Conservation (phyloP, 768 basidiomycete genomes). For the Basidioascus undulatus region DNA sequence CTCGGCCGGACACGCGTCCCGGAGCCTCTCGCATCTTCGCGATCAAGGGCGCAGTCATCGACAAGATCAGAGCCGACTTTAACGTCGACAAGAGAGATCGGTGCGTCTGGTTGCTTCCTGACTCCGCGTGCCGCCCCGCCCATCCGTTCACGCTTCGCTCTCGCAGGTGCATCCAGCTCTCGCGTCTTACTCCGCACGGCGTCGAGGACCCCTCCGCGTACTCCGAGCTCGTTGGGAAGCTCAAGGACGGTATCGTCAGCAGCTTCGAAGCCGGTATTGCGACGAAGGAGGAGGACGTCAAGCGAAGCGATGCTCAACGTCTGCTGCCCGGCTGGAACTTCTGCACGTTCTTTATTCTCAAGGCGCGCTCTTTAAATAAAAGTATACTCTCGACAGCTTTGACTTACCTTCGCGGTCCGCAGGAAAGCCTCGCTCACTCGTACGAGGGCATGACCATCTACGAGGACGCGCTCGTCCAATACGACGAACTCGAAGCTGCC, state of each 20-base stretch:
- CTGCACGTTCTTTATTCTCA: conserved; percentile 84
- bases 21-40: conserved; percentile 34
- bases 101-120: conserved; percentile 20
- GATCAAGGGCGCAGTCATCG: conserved; percentile 58
- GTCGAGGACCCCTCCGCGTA: conserved; percentile 40
- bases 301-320: conserved; percentile 63
- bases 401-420: neutral
- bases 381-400: neutral
- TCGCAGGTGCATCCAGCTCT: conserved; percentile 55
- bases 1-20: conserved; percentile 31
- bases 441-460: conserved; percentile 72
- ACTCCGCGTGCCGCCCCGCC: conserved; percentile 7
- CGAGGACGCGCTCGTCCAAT: conserved; percentile 71
- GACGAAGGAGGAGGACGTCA: conserved; percentile 71
- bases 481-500: conserved; percentile 69
- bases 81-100: conserved; percentile 70
- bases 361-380: conserved; percentile 28
- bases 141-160: neutral
- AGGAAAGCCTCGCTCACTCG: conserved; percentile 86
- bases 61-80: conserved; percentile 79
- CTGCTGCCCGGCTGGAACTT: conserved; percentile 97
- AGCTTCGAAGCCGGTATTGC: conserved; percentile 59
- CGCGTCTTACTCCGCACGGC: conserved; percentile 35
- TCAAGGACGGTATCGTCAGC: conserved; percentile 69
- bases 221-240: conserved; percentile 48